A percentile compares a stretch with the other conserved stretches of the same genome.
phyloP scores from a whole-genome alignment of 2,329 filamentous ascomycete species.

The Penicillium freii region DNA sequence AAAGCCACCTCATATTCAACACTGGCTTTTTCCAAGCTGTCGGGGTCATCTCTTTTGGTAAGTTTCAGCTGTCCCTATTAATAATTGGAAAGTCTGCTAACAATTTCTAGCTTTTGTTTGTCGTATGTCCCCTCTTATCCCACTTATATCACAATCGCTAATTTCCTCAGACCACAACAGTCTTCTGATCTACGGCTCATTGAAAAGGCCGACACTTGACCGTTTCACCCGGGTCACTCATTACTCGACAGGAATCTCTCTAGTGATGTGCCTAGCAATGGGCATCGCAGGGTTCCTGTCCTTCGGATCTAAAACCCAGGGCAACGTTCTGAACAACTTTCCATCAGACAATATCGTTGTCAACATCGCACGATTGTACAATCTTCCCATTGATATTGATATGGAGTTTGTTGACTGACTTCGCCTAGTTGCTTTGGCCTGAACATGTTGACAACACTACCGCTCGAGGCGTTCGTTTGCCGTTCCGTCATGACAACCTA shows the following conservation, averaged over 20 bases:
- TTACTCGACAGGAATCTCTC: slow-evolving; percentile 84
- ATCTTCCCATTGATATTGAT: neutral
- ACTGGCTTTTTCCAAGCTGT: slow-evolving; percentile 91
- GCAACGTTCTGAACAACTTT: slow-evolving; percentile 98
- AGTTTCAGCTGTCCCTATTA: slow-evolving; percentile 23
- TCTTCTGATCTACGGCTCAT: slow-evolving; percentile 92
- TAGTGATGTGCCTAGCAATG: slow-evolving; percentile 87
- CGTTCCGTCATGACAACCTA: slow-evolving; percentile 95
- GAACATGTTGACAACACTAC: slow-evolving; percentile 97
- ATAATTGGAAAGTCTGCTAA: slow-evolving; percentile 31
- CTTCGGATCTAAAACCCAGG: slow-evolving; percentile 86
- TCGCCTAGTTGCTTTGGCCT: slow-evolving; percentile 74
- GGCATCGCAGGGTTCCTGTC: slow-evolving; percentile 86
- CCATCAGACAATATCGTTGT: slow-evolving; percentile 86
- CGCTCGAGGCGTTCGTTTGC: slow-evolving; percentile 95
- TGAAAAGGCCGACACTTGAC: slow-evolving; percentile 91
- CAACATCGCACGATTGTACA: slow-evolving; percentile 79
- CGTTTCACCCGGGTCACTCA: slow-evolving; percentile 92
- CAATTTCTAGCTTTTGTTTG: slow-evolving; percentile 60
- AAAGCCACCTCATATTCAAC: slow-evolving; percentile 72
- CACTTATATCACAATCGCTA: slow-evolving; percentile 12
- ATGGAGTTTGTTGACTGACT: slow-evolving; percentile 20
- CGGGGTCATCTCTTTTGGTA: slow-evolving; percentile 96
- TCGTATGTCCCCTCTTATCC: slow-evolving; percentile 45
- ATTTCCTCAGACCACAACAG: slow-evolving; percentile 75